Base-by-base conservation (phyloP, 2,329 filamentous ascomycete species). In the Neonectria punicea region DNA sequence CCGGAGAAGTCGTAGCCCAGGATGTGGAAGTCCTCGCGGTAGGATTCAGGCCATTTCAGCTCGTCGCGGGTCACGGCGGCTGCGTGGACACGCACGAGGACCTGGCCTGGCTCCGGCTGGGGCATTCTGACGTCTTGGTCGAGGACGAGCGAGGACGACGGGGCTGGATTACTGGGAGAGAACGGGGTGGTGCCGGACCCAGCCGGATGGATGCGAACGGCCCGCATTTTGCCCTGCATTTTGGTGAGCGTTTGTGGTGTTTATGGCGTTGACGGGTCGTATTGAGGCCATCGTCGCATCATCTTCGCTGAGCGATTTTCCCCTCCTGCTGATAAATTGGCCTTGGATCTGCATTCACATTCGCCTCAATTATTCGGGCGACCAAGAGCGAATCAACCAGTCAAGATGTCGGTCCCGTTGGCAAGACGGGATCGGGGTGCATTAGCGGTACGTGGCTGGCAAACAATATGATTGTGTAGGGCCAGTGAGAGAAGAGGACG, bases 61-160 rank as follows among this genome's bases (percentile, higher is more conserved):
- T 73, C 65, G 39, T 72, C 70, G 14, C 67, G 65, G 10, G 68
- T 68, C 18, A 67, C 67, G 11, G 62, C 68, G 4, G 63, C 61
- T 20, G 70, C 63, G 41, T 67, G 61, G 11, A 70, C 61, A 11
- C 61, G 55, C 7, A 71, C 50, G 3, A 70, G 65, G 16, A 63
- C 61, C 44, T 72, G 56, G 7, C 44, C 62, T n/a, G 43, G 22
- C 5, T 62, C 63, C 8, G 61, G 53, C 25, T 57, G 54, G 18
- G 64, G 57, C 13, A 62, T 53, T 2, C 51, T 28, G n/a, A 63
- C 51, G 50, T 63, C 18, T 20, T 18, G 39, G 16, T 55, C 61
- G 6, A 70, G 55, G n/a, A 44, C 8, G 25, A 70, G 22, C 6
- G 61, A 67, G 16, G 55, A 57, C 0, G 62, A 13, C 18, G 63